Evolutionary conservation across 75 land plant genomes (phyloP).

Genomic region (Sequoia sempervirens): DNA sequence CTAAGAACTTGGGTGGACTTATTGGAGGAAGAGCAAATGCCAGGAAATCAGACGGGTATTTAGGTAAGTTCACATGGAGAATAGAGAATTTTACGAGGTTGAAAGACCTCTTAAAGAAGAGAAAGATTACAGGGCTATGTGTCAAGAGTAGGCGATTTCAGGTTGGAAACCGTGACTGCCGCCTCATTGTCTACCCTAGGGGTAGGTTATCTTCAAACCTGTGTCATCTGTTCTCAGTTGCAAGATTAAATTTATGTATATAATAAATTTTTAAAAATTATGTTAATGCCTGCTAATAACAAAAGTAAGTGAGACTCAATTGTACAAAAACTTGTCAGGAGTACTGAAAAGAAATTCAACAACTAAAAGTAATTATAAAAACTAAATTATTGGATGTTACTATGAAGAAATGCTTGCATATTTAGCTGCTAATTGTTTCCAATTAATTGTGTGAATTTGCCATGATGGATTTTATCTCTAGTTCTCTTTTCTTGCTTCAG

Average conservation of each 20-base stretch:
- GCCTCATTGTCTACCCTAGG: conserved; percentile 97
- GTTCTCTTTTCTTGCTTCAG: not conserved
- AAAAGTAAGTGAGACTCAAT: not conserved
- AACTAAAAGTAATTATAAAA: no score
- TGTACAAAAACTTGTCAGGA: not conserved
- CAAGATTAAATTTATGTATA: not conserved
- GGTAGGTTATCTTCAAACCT: conserved; percentile 34
- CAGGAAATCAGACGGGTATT: conserved; percentile 78
- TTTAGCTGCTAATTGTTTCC: not conserved
- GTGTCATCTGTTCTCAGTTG: not conserved
- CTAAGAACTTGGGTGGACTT: conserved; percentile 49
- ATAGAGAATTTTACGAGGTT: conserved; percentile 92
- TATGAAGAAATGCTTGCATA: not conserved
- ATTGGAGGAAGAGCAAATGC: conserved; percentile 33
- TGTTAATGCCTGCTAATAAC: not conserved
- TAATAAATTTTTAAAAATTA: not conserved
- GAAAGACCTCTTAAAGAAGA: conserved; percentile 93
- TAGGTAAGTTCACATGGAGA: conserved; percentile 92
- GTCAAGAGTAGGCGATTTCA: conserved; percentile 95
- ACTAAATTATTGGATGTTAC: no score
- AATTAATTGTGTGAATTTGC: not conserved
- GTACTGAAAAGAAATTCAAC: no score
- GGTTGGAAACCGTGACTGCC: conserved; percentile 92
- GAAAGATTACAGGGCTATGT: conserved; percentile 95
- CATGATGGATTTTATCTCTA: not conserved